Percentiles rank a stretch among this genome's conserved stretches.
These are phyloP conservation scores for Vicia villosa DNA, from an alignment of 306 rosid species.

Conservation along the genomic window DNA sequence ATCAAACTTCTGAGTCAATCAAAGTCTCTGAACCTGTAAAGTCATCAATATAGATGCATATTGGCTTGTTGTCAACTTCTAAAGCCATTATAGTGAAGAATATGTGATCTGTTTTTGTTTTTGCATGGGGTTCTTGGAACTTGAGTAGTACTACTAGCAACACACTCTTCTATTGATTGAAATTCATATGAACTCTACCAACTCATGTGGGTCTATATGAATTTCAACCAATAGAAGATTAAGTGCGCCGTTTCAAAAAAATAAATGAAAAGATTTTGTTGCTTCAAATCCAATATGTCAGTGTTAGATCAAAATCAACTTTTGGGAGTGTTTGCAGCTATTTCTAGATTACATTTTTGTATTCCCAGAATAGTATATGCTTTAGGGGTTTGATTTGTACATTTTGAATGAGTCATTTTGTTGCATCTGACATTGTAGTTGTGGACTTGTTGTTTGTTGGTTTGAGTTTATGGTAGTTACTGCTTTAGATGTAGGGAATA, in stretches of 20 bases:
- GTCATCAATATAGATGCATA: slow-evolving; percentile 27
- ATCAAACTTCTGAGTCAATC: slow-evolving; percentile 47
- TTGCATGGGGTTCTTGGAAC: slow-evolving; percentile 7
- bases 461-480: slow-evolving; percentile 20
- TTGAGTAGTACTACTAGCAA: background rate
- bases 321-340: slow-evolving; percentile 5
- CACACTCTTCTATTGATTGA: slow-evolving; percentile 1
- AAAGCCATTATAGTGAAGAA: slow-evolving; percentile 1
- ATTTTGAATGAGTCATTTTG: slow-evolving; percentile 8
- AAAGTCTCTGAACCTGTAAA: slow-evolving; percentile 39
- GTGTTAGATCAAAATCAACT: background rate
- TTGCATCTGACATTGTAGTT: background rate
- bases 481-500: background rate
- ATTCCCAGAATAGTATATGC: background rate
- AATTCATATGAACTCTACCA: background rate
- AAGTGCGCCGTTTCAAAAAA: too few species aligned
- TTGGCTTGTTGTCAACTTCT: background rate
- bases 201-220: background rate
- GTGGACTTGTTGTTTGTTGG: slow-evolving; percentile 1
- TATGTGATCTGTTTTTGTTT: slow-evolving; percentile 1
- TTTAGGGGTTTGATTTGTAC: background rate
- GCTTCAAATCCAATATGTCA: background rate
- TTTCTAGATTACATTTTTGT: slow-evolving; percentile 7
- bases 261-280: background rate
- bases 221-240: background rate